A percentile compares a stretch with the other conserved stretches of the same genome.
These are phyloP conservation scores for Apiospora koreana DNA, from an alignment of 2,329 filamentous ascomycete genomes.

Conservation along the genomic window DNA sequence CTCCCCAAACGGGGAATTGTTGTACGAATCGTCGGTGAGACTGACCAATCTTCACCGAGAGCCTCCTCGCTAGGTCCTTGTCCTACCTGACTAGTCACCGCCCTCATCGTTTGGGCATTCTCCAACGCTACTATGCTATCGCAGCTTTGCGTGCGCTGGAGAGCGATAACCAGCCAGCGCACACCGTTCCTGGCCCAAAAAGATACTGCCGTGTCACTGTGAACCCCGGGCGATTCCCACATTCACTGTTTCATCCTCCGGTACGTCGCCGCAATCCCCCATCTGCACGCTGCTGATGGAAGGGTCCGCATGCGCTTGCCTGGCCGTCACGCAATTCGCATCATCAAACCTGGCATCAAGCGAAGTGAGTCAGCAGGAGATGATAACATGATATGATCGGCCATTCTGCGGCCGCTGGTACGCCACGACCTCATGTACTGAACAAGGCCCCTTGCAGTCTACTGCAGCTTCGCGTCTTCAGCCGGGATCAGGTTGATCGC, in stretches of 20 bases:
- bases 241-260: not conserved
- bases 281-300: not conserved
- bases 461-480: not conserved
- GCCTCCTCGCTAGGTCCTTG: not conserved
- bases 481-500: conserved; percentile 1
- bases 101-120: not conserved
- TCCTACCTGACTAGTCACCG: not conserved
- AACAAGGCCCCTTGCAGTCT: conserved; percentile 3
- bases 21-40: not conserved
- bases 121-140: not conserved
- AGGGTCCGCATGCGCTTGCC: not conserved
- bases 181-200: not conserved
- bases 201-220: not conserved
- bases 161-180: not conserved
- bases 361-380: conserved; percentile 3
- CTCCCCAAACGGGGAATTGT: not conserved
- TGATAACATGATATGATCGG: not conserved
- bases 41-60: conserved; percentile 8
- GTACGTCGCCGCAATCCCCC: not conserved
- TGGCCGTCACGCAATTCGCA: not conserved
- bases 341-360: not conserved
- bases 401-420: not conserved
- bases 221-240: not conserved
- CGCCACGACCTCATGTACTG: not conserved
- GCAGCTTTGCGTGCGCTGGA: not conserved